phyloP scores from a whole-genome alignment of 306 rosid genomes.

The Castanea mollissima region DNA sequence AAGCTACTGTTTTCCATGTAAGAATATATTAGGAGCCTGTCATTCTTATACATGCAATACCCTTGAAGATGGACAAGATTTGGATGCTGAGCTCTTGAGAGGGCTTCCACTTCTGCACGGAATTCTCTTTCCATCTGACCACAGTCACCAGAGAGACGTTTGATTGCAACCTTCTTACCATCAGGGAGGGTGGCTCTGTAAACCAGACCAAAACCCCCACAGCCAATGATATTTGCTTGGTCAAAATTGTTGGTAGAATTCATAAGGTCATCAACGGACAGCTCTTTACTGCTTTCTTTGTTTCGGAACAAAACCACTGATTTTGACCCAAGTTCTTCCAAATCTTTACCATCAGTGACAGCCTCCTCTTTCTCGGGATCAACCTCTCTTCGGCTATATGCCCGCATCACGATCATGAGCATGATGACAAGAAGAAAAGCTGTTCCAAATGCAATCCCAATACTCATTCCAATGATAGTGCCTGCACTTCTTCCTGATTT shows the following conservation, averaged over 20 bases:
- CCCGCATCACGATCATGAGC: constrained; percentile 25
- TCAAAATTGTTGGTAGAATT: constrained; percentile 69
- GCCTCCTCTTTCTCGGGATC: constrained; percentile 34
- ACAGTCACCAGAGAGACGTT: constrained; percentile 80
- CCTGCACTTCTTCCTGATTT: constrained; percentile 12
- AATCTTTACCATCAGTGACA: constrained; percentile 9
- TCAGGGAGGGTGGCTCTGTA: constrained; percentile 75
- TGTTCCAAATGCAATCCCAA: constrained; percentile 26
- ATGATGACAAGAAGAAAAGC: constrained; percentile 24
- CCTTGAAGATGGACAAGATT: constrained; percentile 83
- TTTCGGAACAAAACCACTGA: constrained; percentile 34
- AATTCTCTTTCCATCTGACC: constrained; percentile 87
- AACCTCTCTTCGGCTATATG: constrained; percentile 22
- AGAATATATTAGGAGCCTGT: constrained; percentile 70
- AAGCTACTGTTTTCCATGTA: constrained; percentile 79
- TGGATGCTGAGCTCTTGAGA: constrained; percentile 80
- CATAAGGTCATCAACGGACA: constrained; percentile 38
- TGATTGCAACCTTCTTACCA: constrained; percentile 67
- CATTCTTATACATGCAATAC: constrained; percentile 60
- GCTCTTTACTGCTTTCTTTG: constrained; percentile 31
- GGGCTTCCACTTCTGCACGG: constrained; percentile 83
- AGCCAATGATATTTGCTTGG: constrained; percentile 78
- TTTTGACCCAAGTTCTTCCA: constrained; percentile 33
- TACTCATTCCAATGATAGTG: constrained; percentile 24
- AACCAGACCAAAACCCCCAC: constrained; percentile 85